phyloP scores from a whole-genome alignment of 202 grass and related monocot genomes.

The Zoysia matrella region DNA sequence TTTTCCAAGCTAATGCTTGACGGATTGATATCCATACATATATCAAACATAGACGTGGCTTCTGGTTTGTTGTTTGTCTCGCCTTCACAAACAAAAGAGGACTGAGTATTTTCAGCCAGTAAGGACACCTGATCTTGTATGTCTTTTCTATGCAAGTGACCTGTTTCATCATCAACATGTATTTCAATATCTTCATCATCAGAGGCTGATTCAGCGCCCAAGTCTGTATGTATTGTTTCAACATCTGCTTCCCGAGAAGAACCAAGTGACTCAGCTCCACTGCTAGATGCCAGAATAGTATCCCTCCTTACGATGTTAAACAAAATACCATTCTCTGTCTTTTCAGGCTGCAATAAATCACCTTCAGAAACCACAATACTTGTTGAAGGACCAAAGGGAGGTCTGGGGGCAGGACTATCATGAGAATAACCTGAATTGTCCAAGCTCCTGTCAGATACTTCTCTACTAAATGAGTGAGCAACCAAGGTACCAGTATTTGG shows the following conservation, averaged over 20 bases:
- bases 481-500: constrained; percentile 42
- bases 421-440: constrained; percentile 54
- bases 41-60: constrained; percentile 51
- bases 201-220: constrained; percentile 57
- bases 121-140: constrained; percentile 31
- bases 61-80: constrained; percentile 28
- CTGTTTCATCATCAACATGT: not conserved
- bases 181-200: constrained; percentile 50
- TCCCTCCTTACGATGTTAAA: constrained; percentile 93
- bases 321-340: constrained; percentile 84
- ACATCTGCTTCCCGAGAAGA: constrained; percentile 61
- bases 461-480: constrained; percentile 47
- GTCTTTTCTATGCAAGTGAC: not conserved
- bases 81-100: constrained; percentile 8
- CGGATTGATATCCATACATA: constrained; percentile 32
- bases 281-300: constrained; percentile 46
- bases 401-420: constrained; percentile 37
- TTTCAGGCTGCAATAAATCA: constrained; percentile 91
- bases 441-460: constrained; percentile 59
- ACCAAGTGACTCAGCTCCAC: constrained; percentile 47
- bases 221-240: constrained; percentile 72
- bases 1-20: not conserved
- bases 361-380: constrained; percentile 87
- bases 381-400: constrained; percentile 38
- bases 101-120: not conserved